Evolutionary conservation across 768 basidiomycete genomes (phyloP).

Genomic region (Cystofilobasidium capitatum): DNA sequence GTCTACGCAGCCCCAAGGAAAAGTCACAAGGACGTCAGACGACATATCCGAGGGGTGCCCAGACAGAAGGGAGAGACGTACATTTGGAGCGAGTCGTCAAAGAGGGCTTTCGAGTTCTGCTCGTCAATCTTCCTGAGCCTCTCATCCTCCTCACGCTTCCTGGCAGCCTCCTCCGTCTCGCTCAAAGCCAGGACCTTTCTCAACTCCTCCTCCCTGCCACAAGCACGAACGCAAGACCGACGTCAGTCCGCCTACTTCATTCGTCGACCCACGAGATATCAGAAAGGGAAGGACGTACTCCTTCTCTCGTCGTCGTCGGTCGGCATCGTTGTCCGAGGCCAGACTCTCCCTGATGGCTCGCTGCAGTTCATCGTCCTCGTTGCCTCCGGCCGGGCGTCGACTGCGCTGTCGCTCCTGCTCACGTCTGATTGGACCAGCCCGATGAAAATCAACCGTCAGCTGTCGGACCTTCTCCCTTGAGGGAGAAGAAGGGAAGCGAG

Average conservation of each 20-base stretch:
- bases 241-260: not conserved
- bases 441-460: not conserved
- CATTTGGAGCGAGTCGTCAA: constrained; percentile 78
- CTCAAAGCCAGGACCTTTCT: constrained; percentile 72
- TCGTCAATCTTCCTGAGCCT: constrained; percentile 62
- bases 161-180: constrained; percentile 75
- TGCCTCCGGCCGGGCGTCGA: constrained; percentile 20
- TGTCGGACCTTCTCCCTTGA: not conserved
- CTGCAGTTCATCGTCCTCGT: constrained; percentile 72
- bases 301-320: constrained; percentile 46
- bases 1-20: not conserved
- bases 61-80: constrained; percentile 41
- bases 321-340: constrained; percentile 59
- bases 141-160: constrained; percentile 70
- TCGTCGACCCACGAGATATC: not conserved
- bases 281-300: constrained; percentile 29
- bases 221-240: not conserved
- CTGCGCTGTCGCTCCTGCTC: not conserved
- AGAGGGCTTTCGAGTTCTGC: constrained; percentile 62
- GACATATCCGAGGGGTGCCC: not conserved
- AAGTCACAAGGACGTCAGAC: not conserved
- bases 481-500: not conserved
- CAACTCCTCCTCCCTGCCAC: constrained; percentile 59
- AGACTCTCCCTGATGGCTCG: constrained; percentile 80
- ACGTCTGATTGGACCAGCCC: not conserved